These are phyloP conservation scores for Pyricularia pennisetigena DNA, from an alignment of 2,329 filamentous ascomycete species.

Conservation along the genomic window DNA sequence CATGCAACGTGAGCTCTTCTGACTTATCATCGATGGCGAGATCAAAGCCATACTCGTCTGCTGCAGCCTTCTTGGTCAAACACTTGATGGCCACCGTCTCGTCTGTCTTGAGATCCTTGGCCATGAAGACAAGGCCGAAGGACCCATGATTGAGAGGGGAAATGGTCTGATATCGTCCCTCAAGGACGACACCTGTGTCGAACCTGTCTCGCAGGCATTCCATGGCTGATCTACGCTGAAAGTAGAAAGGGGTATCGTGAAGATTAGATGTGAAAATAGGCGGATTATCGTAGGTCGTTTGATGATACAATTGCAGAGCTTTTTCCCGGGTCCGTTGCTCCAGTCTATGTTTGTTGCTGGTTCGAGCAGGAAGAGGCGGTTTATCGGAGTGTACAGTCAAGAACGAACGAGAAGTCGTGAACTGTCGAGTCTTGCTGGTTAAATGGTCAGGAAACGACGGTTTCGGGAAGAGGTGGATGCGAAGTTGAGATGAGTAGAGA, in stretches of 20 bases:
- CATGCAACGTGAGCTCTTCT: conserved; percentile 72
- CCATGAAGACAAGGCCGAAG: conserved; percentile 97
- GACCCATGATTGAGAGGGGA: conserved; percentile 97
- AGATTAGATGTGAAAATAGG: conserved; percentile 12
- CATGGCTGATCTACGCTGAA: conserved; percentile 34
- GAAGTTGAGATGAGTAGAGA: conserved; percentile 14
- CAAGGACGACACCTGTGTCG: conserved; percentile 67
- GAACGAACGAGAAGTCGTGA: background rate
- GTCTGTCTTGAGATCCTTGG: conserved; percentile 66
- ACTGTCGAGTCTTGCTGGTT: background rate
- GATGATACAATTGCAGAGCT: conserved; percentile 15
- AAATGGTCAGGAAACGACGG: background rate
- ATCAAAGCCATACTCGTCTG: conserved; percentile 48
- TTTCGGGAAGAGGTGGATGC: conserved; percentile 16
- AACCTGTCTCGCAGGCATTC: conserved; percentile 83
- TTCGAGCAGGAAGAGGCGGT: background rate
- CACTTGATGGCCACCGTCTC: conserved; percentile 92
- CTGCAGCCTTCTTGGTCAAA: conserved; percentile 69
- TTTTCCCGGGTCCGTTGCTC: conserved; percentile 7
- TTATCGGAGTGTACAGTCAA: conserved; percentile 7
- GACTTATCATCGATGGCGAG: conserved; percentile 74
- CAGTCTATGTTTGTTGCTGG: conserved; percentile 8
- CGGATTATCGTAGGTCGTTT: conserved; percentile 11
- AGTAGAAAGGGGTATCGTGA: conserved; percentile 9
- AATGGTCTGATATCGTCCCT: conserved; percentile 83